Evolutionary conservation across 2,329 filamentous ascomycete species (phyloP).

Genomic region (Neofusicoccum laricinum): DNA sequence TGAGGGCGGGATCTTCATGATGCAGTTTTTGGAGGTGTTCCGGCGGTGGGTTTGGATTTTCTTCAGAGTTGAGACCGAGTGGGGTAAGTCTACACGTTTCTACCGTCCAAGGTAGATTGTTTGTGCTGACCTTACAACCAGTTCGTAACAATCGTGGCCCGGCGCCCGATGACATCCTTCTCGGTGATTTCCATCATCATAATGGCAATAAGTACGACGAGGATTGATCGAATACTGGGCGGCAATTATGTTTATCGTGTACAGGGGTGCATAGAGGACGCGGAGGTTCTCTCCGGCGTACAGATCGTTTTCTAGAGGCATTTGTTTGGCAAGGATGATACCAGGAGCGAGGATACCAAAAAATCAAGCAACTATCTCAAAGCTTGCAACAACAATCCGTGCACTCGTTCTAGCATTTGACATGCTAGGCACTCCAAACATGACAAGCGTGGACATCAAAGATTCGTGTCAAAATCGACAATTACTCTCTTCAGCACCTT

Average conservation of each 20-base stretch:
- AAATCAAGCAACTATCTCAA: background rate
- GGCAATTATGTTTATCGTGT: background rate
- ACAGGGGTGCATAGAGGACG: background rate
- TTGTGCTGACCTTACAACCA: constrained; percentile 28
- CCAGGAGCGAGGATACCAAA: background rate
- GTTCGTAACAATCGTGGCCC: constrained; percentile 55
- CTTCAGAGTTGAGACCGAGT: constrained; percentile 91
- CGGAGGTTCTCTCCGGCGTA: background rate
- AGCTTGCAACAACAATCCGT: no score
- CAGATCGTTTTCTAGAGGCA: background rate
- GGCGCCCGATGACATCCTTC: constrained; percentile 66
- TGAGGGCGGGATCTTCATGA: constrained; percentile 82
- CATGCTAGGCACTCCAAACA: no score
- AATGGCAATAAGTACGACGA: constrained; percentile 60
- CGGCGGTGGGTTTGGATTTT: constrained; percentile 97
- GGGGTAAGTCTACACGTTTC: constrained; percentile 54
- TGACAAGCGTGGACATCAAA: no score
- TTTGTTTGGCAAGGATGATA: background rate
- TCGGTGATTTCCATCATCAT: constrained; percentile 58
- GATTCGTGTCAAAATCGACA: no score
- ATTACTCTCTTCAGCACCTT: no score
- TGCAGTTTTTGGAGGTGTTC: constrained; percentile 83
- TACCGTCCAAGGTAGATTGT: background rate
- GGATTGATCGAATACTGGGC: constrained; percentile 38
- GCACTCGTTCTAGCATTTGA: no score